Percentiles rank a stretch among this genome's conserved stretches.
Conservation (phyloP, 164 flowering plant species). For the Macadamia integrifolia region DNA sequence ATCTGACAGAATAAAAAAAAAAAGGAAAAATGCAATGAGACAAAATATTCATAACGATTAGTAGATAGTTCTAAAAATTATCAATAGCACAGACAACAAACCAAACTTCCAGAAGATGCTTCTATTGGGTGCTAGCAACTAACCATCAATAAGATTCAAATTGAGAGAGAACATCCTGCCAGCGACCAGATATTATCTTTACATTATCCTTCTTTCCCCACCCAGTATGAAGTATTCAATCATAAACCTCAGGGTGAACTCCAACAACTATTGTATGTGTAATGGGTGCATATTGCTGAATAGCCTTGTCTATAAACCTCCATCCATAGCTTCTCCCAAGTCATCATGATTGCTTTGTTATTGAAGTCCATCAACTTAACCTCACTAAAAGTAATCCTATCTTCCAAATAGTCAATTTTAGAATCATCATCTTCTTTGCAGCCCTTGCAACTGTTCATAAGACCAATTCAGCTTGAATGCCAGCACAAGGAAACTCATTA, state of each 20-base stretch:
- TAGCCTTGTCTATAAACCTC: conserved; percentile 92
- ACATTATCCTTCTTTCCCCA: conserved; percentile 90
- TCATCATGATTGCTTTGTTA: conserved; percentile 96
- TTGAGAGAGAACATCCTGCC: conserved; percentile 91
- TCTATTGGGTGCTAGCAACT: conserved; percentile 50
- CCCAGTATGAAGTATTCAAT: conserved; percentile 70
- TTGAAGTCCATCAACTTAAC: conserved; percentile 78
- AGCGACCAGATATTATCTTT: conserved; percentile 82
- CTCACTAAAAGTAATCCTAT: conserved; percentile 83
- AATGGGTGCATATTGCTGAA: conserved; percentile 65
- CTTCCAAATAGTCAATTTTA: conserved; percentile 63
- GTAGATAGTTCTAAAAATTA: not conserved
- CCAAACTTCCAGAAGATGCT: not conserved
- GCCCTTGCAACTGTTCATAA: conserved; percentile 81
- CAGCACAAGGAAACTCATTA: conserved; percentile 27
- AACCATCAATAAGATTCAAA: conserved; percentile 89
- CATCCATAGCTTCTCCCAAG: conserved; percentile 97
- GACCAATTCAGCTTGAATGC: conserved; percentile 83
- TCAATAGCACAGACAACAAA: not conserved
- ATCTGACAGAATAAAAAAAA: not conserved
- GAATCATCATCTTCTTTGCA: conserved; percentile 26
- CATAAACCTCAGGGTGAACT: conserved; percentile 90
- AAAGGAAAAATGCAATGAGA: not conserved
- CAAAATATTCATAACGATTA: not conserved
- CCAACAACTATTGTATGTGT: conserved; percentile 70